Evolutionary conservation across 371 early-diverging fungal genomes (phyloP).

Genomic region (Zopfochytrium polystomum): DNA sequence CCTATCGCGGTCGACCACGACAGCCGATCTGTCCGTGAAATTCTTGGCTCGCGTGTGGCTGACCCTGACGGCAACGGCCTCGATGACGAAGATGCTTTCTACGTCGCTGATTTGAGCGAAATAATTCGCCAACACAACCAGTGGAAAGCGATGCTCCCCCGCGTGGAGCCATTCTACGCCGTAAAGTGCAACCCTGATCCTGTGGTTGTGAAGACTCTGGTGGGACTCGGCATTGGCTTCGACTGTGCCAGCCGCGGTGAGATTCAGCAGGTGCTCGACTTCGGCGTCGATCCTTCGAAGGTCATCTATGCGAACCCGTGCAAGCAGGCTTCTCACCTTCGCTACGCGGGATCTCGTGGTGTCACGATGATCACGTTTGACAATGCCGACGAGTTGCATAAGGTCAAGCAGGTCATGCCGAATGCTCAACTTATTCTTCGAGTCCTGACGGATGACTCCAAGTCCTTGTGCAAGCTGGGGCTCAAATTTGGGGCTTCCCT

Average conservation of each 20-base stretch:
- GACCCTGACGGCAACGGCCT: constrained; percentile 15
- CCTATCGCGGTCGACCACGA: too few relatives aligned
- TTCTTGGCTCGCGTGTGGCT: constrained; percentile 27
- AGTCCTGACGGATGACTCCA: constrained; percentile 92
- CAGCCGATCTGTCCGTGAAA: constrained; percentile 31
- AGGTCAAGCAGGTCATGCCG: constrained; percentile 79
- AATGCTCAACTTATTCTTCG: constrained; percentile 86
- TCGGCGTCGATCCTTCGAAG: constrained; percentile 72
- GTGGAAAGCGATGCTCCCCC: constrained; percentile 79
- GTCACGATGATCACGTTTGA: constrained; percentile 96
- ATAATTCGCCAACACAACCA: constrained; percentile 79
- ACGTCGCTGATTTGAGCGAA: constrained; percentile 87
- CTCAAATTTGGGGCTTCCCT: constrained; percentile 94
- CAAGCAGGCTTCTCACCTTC: constrained; percentile 92
- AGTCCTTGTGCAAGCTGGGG: constrained; percentile 86
- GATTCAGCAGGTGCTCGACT: constrained; percentile 75
- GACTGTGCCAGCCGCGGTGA: constrained; percentile 78
- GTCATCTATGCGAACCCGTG: constrained; percentile 98
- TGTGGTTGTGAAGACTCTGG: constrained; percentile 78
- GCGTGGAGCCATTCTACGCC: constrained; percentile 94
- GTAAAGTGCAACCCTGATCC: constrained; percentile 96
- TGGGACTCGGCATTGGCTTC: constrained; percentile 82
- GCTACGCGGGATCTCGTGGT: constrained; percentile 71
- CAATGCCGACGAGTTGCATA: constrained; percentile 93
- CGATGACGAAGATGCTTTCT: constrained; percentile 75